A percentile compares a stretch with the other conserved stretches of the same genome.
These are phyloP conservation scores for Linanthus parryae DNA, from an alignment of 148 eudicot species.

Conservation along the genomic window DNA sequence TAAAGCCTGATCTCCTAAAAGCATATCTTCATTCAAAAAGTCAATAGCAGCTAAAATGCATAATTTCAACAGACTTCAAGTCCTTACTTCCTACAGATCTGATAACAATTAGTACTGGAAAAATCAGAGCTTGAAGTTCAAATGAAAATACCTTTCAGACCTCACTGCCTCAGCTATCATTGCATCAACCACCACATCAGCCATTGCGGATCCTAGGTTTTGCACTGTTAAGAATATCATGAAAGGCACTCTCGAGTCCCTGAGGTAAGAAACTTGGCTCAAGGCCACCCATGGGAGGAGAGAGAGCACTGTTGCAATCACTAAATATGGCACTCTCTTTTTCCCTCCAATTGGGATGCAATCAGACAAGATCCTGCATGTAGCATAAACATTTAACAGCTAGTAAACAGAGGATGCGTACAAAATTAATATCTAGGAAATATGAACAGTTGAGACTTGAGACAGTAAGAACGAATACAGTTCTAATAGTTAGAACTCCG, in stretches of 20 bases:
- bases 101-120: no score
- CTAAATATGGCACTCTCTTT: constrained; percentile 77
- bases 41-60: no score
- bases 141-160: constrained; percentile 56
- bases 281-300: constrained; percentile 75
- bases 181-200: constrained; percentile 98
- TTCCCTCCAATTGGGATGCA: constrained; percentile 83
- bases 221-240: constrained; percentile 71
- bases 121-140: no score
- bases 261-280: constrained; percentile 47
- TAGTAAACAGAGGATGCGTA: constrained; percentile 12
- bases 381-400: constrained; percentile 8
- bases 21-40: no score
- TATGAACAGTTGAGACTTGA: no score
- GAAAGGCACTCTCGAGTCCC: constrained; percentile 48
- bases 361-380: constrained; percentile 86
- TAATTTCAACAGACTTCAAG: no score
- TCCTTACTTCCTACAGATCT: no score
- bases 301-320: constrained; percentile 73
- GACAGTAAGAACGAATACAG: no score
- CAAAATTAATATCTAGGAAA: not conserved
- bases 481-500: no score
- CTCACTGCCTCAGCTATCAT: constrained; percentile 98
- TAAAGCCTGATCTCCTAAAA: no score
- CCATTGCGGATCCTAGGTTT: constrained; percentile 96